Evolutionary conservation across 2,329 filamentous ascomycete genomes (phyloP).

Genomic region (Colletotrichum musicola): DNA sequence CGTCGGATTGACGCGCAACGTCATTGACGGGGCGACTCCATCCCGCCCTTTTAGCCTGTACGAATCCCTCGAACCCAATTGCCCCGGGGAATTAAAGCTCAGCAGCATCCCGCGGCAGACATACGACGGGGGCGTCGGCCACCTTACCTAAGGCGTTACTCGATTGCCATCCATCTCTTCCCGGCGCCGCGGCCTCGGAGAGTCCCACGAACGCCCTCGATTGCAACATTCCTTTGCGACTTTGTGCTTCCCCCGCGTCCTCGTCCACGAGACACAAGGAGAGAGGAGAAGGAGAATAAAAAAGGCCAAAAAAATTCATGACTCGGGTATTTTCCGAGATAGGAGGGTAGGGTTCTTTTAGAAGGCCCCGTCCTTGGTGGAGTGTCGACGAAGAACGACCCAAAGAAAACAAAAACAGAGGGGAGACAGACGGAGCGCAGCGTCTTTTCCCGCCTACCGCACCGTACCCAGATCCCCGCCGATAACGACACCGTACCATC

Average conservation of each 20-base stretch:
- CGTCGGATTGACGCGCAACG: constrained; percentile 26
- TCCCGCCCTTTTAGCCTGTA: constrained; percentile 34
- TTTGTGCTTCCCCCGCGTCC: neutral
- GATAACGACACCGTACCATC: constrained; percentile 24
- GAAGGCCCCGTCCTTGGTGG: constrained; percentile 30
- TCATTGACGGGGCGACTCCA: constrained; percentile 39
- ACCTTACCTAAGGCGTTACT: neutral
- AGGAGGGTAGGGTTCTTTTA: constrained; percentile 15
- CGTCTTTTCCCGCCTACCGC: constrained; percentile 13
- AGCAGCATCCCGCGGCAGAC: constrained; percentile 4
- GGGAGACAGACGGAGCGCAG: neutral
- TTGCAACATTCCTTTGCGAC: constrained; percentile 5
- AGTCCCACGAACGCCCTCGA: constrained; percentile 23
- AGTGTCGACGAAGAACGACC: constrained; percentile 27
- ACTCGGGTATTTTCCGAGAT: constrained; percentile 16
- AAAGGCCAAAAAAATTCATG: constrained; percentile 10
- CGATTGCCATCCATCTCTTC: neutral
- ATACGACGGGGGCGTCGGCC: constrained; percentile 13
- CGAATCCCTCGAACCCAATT: constrained; percentile 25
- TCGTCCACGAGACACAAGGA: neutral
- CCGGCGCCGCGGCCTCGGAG: constrained; percentile 20
- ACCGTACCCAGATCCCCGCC: constrained; percentile 12
- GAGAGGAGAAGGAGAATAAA: neutral
- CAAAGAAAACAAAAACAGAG: constrained; percentile 24
- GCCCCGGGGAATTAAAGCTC: constrained; percentile 4